A percentile compares a stretch with the other conserved stretches of the same genome.
Conservation (phyloP, 2,329 filamentous ascomycete genomes). For the Esteya vermicola region DNA sequence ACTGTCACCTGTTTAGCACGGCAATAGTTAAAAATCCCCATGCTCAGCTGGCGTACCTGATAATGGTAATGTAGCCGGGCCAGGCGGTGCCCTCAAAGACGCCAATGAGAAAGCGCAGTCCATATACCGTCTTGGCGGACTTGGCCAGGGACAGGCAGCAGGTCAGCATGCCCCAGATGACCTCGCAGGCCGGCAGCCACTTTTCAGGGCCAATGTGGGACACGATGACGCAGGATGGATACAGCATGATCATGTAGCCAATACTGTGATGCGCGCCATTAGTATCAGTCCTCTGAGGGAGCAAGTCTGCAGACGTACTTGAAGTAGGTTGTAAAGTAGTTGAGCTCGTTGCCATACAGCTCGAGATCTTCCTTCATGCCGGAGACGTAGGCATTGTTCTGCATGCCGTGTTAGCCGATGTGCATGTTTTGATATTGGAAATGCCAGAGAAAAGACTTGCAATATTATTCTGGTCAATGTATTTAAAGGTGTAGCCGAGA, state of each 20-base stretch:
- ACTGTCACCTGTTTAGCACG: no score
- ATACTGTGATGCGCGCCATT: not conserved
- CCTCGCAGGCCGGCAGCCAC: constrained; percentile 2
- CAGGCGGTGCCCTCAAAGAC: constrained; percentile 1
- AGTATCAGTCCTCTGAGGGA: no score
- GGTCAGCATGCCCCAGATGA: constrained; percentile 5
- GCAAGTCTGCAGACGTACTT: constrained; percentile 11
- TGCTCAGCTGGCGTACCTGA: not conserved
- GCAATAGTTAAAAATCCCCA: no score
- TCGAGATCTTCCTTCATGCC: constrained; percentile 30
- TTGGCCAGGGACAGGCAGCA: constrained; percentile 4
- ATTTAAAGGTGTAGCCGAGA: constrained; percentile 28
- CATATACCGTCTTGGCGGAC: not conserved
- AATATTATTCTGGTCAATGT: constrained; percentile 23
- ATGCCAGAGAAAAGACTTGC: not conserved
- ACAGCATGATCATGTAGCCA: constrained; percentile 7
- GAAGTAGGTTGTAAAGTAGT: constrained; percentile 22
- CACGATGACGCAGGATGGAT: constrained; percentile 6
- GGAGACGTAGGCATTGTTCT: constrained; percentile 28
- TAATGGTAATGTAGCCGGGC: constrained; percentile 1
- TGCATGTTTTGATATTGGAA: not conserved
- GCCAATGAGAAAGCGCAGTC: constrained; percentile 1
- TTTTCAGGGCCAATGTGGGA: constrained; percentile 3
- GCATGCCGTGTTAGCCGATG: not conserved
- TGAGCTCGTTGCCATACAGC: constrained; percentile 24